Evolutionary conservation across 345 rosid species (phyloP), one percentile per base, ranked within the genome.

Genomic region (Euphorbia pulcherrima): DNA sequence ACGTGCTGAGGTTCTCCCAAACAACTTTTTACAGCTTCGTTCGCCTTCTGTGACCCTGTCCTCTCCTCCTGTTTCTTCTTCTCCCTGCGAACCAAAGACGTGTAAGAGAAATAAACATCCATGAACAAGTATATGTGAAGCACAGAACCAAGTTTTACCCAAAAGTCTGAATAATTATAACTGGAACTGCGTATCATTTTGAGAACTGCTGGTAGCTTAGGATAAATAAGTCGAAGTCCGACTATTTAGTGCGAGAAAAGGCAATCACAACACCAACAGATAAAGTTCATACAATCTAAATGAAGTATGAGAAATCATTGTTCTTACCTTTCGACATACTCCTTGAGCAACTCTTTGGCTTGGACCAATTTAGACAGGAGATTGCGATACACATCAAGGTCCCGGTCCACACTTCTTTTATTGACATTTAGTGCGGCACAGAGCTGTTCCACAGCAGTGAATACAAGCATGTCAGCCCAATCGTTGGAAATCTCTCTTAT

Each of bases 351-450:
- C 78, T 94, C 99, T 77, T 91, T 94, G 18, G 99, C 96, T 79
- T 94, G 99, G 78, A 94, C 97, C 85, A 94, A 83, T 77, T 94
- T 94, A 48, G 95, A 85, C 26, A 94, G 92, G 70, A 94, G 80
- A 81, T 89, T 89, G 64, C 97, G 97, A 72, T 94, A 94, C 58
- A 94, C 97, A 75, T 91, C 99, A 10, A 94, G 95, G 81, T 94
- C 97, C 30, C 99, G 86, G 50, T 94, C 99, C 71, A 91, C 96
- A 68, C 95, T 88, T 82, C 90, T 86, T 80, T 91, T 94, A 76
- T 86, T 63, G 23, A 94, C 79, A 70, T 91, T 91, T 76, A 94
- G 78, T 62, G 90, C 95, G 56, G 93, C 82, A 77, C 99, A 94
- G 68, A 94, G 93, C 99, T 94, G 85, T 77, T 75, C 53, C 55